phyloP scores from a whole-genome alignment of 2,329 filamentous ascomycete genomes.

The Fusarium sp. region DNA sequence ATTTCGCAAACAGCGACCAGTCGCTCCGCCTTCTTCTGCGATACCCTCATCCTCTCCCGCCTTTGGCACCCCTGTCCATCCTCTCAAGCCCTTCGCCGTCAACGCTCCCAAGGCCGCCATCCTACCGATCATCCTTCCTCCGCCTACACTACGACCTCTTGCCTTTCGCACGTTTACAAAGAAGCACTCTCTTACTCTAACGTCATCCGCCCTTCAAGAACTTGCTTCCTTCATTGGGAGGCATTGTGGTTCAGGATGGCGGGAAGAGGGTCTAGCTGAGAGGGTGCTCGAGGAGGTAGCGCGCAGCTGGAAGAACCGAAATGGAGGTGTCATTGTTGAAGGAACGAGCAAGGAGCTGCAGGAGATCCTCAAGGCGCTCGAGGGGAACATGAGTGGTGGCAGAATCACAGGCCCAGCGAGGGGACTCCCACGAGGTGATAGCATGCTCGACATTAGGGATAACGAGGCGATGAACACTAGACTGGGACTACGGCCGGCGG shows the following conservation, averaged over 20 bases:
- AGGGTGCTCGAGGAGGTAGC: conserved; percentile 92
- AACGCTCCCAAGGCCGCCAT: conserved; percentile 72
- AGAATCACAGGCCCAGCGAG: conserved; percentile 67
- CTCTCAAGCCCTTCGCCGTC: conserved; percentile 73
- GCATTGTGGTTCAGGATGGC: conserved; percentile 95
- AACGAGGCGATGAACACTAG: conserved; percentile 66
- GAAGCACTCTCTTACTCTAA: conserved; percentile 94
- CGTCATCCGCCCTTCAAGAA: conserved; percentile 85
- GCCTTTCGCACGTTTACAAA: conserved; percentile 98
- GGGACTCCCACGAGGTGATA: conserved; percentile 68
- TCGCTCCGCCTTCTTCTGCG: conserved; percentile 62
- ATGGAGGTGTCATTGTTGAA: conserved; percentile 91
- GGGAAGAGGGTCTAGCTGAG: conserved; percentile 93
- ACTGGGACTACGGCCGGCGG: conserved; percentile 62
- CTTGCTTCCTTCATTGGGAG: conserved; percentile 91
- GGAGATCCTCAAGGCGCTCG: conserved; percentile 84
- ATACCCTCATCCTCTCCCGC: conserved; percentile 91
- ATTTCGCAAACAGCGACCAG: conserved; percentile 50
- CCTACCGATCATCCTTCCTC: conserved; percentile 89
- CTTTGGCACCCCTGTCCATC: conserved; percentile 88
- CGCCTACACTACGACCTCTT: conserved; percentile 85
- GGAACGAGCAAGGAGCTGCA: conserved; percentile 81
- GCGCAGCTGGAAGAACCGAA: conserved; percentile 89
- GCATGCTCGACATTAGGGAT: conserved; percentile 69
- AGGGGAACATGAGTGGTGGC: conserved; percentile 91